These are phyloP conservation scores for Pelagophyceae sp. DNA, from an alignment of 352 stramenopile genomes.

Conservation along the genomic window DNA sequence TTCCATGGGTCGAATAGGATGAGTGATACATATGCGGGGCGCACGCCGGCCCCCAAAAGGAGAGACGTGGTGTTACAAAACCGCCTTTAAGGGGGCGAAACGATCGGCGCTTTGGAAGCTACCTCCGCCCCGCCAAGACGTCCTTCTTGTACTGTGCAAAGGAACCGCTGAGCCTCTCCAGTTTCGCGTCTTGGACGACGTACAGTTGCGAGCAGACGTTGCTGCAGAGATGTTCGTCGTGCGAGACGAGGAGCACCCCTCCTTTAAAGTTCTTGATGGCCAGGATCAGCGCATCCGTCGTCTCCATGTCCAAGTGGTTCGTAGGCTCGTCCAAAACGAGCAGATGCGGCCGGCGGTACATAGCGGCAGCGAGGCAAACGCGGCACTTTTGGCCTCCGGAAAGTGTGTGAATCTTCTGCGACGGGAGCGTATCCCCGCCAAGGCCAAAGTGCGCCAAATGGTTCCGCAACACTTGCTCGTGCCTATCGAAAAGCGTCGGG, in stretches of 20 bases:
- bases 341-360: slow-evolving; percentile 59
- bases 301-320: slow-evolving; percentile 71
- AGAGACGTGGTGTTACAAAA: no score
- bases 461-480: slow-evolving; percentile 58
- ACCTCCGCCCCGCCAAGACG: slow-evolving; percentile 34
- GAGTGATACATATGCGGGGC: no score
- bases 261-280: slow-evolving; percentile 88
- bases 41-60: no score
- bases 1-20: no score
- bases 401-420: slow-evolving; percentile 77
- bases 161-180: slow-evolving; percentile 41
- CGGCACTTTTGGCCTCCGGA: slow-evolving; percentile 80
- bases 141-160: slow-evolving; percentile 54
- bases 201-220: slow-evolving; percentile 80
- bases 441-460: slow-evolving; percentile 82
- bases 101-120: no score
- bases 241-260: slow-evolving; percentile 93
- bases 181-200: slow-evolving; percentile 44
- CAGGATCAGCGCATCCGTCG: slow-evolving; percentile 87
- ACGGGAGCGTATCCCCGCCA: slow-evolving; percentile 67
- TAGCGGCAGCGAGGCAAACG: slow-evolving; percentile 48
- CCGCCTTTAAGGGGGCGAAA: no score
- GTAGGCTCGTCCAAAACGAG: slow-evolving; percentile 76
- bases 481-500: no score
- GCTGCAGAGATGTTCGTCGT: slow-evolving; percentile 91